phyloP scores from a whole-genome alignment of 805 yeast species.

The Zygoascus biomembranicola region DNA sequence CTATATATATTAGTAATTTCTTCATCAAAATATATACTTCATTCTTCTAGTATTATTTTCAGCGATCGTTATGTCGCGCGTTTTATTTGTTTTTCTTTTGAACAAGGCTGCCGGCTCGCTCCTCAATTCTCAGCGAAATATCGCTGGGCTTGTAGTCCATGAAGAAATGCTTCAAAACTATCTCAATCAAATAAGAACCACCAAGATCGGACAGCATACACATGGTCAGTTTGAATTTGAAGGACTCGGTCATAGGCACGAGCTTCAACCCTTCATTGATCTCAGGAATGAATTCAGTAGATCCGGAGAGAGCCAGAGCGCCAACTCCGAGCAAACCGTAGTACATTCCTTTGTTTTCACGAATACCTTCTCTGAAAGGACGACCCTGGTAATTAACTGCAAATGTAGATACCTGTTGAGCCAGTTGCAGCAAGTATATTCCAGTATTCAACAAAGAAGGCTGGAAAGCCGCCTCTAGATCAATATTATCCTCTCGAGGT shows the following conservation, averaged over 20 bases:
- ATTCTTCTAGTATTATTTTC: not conserved
- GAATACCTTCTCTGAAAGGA: conserved; percentile 88
- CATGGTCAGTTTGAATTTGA: conserved; percentile 69
- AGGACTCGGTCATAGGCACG: conserved; percentile 70
- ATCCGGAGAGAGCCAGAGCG: conserved; percentile 77
- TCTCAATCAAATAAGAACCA: conserved; percentile 69
- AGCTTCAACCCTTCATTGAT: conserved; percentile 85
- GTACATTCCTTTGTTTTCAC: conserved; percentile 92
- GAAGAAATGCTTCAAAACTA: conserved; percentile 67
- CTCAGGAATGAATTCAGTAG: conserved; percentile 93
- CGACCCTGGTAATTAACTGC: conserved; percentile 96
- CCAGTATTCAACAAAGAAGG: conserved; percentile 95
- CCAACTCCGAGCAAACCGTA: conserved; percentile 91
- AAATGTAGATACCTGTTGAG: conserved; percentile 95
- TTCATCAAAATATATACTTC: not conserved
- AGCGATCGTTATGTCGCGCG: no score
- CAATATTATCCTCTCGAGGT: conserved; percentile 87
- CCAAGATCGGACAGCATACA: conserved; percentile 70
- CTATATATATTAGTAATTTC: not conserved
- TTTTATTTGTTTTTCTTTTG: conserved; percentile 16
- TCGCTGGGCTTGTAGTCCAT: conserved; percentile 91
- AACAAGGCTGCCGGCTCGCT: conserved; percentile 20
- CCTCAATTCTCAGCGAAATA: conserved; percentile 48
- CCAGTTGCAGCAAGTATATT: conserved; percentile 85
- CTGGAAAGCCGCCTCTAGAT: conserved; percentile 75